These are phyloP conservation scores for Pseudogymnoascus destructans DNA, from an alignment of 2,329 filamentous ascomycete species.

Conservation along the genomic window DNA sequence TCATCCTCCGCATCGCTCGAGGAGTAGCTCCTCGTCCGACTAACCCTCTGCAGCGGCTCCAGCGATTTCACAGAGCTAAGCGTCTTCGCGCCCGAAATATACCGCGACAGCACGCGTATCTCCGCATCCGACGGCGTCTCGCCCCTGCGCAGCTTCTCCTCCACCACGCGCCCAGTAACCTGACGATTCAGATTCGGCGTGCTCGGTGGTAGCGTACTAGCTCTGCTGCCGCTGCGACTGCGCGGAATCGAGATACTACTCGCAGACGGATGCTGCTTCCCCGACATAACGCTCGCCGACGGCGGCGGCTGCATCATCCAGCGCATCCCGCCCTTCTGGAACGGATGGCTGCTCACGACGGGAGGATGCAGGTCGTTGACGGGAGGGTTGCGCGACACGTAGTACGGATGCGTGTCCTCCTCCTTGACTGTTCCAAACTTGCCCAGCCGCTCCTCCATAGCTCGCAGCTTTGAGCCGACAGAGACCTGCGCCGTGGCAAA, in stretches of 20 bases:
- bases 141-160: slow-evolving; percentile 22
- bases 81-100: not conserved
- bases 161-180: slow-evolving; percentile 22
- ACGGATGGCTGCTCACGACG: slow-evolving; percentile 63
- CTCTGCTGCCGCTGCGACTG: slow-evolving; percentile 25
- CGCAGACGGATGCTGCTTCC: slow-evolving; percentile 58
- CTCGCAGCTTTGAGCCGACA: slow-evolving; percentile 43
- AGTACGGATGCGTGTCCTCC: slow-evolving; percentile 26
- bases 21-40: not conserved
- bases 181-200: slow-evolving; percentile 19
- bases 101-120: slow-evolving; percentile 6
- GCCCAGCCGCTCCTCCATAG: slow-evolving; percentile 37
- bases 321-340: slow-evolving; percentile 54
- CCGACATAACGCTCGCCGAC: slow-evolving; percentile 81
- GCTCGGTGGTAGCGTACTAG: slow-evolving; percentile 14
- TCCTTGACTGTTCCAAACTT: slow-evolving; percentile 23
- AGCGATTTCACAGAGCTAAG: not conserved
- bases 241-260: slow-evolving; percentile 43
- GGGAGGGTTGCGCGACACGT: slow-evolving; percentile 43
- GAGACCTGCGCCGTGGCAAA: slow-evolving; percentile 23
- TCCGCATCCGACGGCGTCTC: slow-evolving; percentile 20
- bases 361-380: slow-evolving; percentile 81
- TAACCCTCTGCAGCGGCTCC: not conserved
- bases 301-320: slow-evolving; percentile 95
- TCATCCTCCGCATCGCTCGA: not conserved